phyloP scores from a whole-genome alignment of 306 rosid genomes.

The Ormosia semicastrata region DNA sequence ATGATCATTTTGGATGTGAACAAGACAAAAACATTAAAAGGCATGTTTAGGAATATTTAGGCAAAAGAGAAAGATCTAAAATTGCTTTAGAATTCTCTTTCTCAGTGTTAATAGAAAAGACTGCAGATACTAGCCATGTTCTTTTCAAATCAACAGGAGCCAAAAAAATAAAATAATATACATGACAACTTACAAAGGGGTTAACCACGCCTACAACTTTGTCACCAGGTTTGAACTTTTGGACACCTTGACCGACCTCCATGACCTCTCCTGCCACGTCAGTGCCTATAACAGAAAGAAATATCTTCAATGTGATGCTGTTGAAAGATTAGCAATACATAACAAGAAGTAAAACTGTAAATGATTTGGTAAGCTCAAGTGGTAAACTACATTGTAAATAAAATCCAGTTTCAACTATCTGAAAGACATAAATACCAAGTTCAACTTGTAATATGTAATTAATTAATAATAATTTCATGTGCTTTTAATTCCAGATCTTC shows the following conservation, averaged over 20 bases:
- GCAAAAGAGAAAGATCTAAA: not conserved
- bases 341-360: not conserved
- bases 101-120: not conserved
- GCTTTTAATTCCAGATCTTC: not conserved
- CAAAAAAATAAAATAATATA: not conserved
- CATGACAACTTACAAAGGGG: constrained; percentile 35
- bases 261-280: constrained; percentile 74
- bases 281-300: constrained; percentile 43
- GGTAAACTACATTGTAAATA: not conserved
- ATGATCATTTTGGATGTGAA: not conserved
- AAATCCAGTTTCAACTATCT: not conserved
- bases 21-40: not conserved
- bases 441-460: too few relatives aligned
- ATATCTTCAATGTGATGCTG: not conserved
- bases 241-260: constrained; percentile 59
- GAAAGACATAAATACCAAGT: not conserved
- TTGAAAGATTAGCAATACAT: not conserved
- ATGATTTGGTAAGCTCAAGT: not conserved
- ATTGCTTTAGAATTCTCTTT: not conserved
- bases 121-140: not conserved
- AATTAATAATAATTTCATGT: not conserved
- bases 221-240: constrained; percentile 61
- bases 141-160: not conserved
- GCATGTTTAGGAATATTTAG: not conserved
- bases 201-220: constrained; percentile 52